Conservation (phyloP, 2,329 filamentous ascomycete genomes). For the Trichophyton simii region DNA sequence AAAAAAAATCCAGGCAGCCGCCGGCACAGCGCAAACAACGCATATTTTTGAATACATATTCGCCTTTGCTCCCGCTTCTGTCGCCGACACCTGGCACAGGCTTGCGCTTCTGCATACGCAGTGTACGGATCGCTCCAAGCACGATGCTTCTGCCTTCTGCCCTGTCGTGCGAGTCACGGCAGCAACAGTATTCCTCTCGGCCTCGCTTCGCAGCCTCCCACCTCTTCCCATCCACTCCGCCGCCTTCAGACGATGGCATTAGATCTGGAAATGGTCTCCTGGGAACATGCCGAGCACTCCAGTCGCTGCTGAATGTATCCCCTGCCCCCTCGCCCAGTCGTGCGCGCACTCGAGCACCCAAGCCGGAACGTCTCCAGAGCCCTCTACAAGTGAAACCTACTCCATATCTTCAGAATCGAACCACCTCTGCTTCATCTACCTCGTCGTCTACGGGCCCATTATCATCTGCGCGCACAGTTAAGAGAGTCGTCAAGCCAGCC, state of each 20-base stretch:
- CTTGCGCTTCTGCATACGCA: conserved; percentile 1
- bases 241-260: conserved; percentile 25
- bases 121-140: background rate
- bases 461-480: conserved; percentile 18
- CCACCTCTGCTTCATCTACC: background rate
- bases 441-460: background rate
- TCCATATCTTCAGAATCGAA: conserved; percentile 11
- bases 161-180: conserved; percentile 33
- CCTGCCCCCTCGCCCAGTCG: conserved; percentile 24
- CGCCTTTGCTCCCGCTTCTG: background rate
- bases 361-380: conserved; percentile 29
- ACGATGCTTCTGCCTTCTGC: conserved; percentile 36
- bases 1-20: conserved; percentile 3
- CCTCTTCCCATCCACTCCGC: conserved; percentile 27
- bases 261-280: conserved; percentile 27
- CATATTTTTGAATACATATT: background rate
- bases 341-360: conserved; percentile 14
- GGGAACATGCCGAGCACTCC: conserved; percentile 32
- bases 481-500: conserved; percentile 19
- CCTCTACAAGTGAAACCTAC: conserved; percentile 24
- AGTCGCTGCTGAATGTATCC: conserved; percentile 31
- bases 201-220: conserved; percentile 26
- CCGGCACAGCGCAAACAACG: background rate
- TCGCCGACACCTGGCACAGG: background rate
- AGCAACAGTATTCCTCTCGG: conserved; percentile 16